Conservation (phyloP, 2,329 filamentous ascomycete species). For the Rhexocercosporidium sp. region DNA sequence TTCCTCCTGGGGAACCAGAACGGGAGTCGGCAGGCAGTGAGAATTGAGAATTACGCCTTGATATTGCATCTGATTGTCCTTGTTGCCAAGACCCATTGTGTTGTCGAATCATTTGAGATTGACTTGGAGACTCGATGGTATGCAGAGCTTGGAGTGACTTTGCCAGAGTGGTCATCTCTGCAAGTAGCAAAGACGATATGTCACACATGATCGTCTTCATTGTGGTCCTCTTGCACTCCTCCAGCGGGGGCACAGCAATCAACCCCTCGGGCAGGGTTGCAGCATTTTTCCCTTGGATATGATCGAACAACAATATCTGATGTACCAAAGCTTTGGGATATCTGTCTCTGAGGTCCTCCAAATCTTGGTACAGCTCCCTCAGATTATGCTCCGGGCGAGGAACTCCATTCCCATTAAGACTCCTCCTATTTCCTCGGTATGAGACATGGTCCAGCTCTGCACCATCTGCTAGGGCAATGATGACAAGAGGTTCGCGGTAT, state of each 20-base stretch:
- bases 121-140: constrained; percentile 77
- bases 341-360: constrained; percentile 72
- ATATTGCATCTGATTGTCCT: constrained; percentile 48
- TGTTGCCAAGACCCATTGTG: constrained; percentile 51
- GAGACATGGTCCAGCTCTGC: constrained; percentile 63
- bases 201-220: constrained; percentile 83
- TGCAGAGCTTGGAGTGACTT: constrained; percentile 75
- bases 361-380: constrained; percentile 65
- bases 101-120: constrained; percentile 49
- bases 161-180: constrained; percentile 76
- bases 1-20: constrained; percentile 58
- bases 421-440: constrained; percentile 61
- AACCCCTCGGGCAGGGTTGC: constrained; percentile 70
- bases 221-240: constrained; percentile 75
- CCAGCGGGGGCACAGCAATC: constrained; percentile 69
- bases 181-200: constrained; percentile 73
- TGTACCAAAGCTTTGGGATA: constrained; percentile 80
- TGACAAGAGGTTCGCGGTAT: constrained; percentile 80
- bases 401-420: constrained; percentile 54
- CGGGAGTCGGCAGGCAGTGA: constrained; percentile 52
- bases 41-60: constrained; percentile 62
- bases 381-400: constrained; percentile 60
- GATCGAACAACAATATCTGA: constrained; percentile 81
- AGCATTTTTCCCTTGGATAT: constrained; percentile 53
- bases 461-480: constrained; percentile 87